phyloP scores from a whole-genome alignment of 2,329 filamentous ascomycete species.

The Fusarium equiseti region DNA sequence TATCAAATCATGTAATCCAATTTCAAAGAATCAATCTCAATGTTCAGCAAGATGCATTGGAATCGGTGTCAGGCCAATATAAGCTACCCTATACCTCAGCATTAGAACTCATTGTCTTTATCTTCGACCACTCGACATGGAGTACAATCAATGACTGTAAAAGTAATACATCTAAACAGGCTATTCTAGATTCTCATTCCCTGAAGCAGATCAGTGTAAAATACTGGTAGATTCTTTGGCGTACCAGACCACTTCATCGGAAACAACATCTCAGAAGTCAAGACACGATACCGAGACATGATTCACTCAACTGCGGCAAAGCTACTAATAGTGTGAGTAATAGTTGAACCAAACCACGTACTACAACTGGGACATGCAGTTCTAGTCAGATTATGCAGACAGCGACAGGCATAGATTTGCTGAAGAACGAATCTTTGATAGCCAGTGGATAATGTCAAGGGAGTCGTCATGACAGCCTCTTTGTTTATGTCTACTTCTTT shows the following conservation, averaged over 20 bases:
- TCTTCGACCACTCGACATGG: neutral
- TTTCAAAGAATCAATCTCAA: neutral
- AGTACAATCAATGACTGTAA: neutral
- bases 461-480: conserved; percentile 19
- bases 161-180: too few relatives aligned
- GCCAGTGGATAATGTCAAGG: neutral
- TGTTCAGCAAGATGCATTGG: neutral
- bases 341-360: neutral
- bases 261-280: neutral
- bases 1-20: neutral
- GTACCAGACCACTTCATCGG: too few relatives aligned
- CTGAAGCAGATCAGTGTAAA: too few relatives aligned
- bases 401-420: neutral
- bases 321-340: neutral
- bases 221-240: neutral
- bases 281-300: neutral
- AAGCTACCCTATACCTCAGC: neutral
- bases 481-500: neutral
- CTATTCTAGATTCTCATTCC: too few relatives aligned
- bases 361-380: conserved; percentile 10
- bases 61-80: neutral
- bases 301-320: neutral
- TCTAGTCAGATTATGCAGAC: neutral
- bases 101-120: neutral
- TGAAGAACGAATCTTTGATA: neutral